phyloP scores from a whole-genome alignment of 495 filamentous ascomycete species.

The Daldinia loculata region DNA sequence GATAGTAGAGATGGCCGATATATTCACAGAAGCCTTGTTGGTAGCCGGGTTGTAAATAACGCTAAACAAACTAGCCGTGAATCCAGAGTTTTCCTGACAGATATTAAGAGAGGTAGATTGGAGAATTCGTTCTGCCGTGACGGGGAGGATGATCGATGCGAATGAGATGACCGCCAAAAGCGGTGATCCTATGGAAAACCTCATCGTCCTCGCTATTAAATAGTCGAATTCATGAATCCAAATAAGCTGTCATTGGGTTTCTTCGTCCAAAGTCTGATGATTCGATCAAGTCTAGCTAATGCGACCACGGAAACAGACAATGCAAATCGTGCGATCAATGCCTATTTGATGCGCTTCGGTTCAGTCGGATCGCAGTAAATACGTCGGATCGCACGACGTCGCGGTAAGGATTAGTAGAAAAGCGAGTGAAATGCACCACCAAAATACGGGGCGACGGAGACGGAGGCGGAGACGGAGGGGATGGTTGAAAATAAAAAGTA shows the following conservation, averaged over 20 bases:
- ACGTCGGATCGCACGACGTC: background rate
- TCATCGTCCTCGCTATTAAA: constrained; percentile 21
- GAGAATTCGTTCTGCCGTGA: constrained; percentile 54
- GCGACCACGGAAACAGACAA: constrained; percentile 16
- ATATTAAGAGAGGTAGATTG: constrained; percentile 79
- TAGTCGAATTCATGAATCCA: constrained; percentile 9
- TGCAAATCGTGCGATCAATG: background rate
- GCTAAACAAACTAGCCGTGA: constrained; percentile 83
- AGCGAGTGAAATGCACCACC: constrained; percentile 35
- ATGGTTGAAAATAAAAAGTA: background rate
- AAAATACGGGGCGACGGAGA: background rate
- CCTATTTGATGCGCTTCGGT: background rate
- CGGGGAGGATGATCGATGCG: constrained; percentile 45
- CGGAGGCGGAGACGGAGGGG: background rate
- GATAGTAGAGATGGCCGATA: constrained; percentile 85
- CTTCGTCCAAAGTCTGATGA: background rate
- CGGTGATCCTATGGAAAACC: constrained; percentile 25
- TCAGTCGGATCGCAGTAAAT: constrained; percentile 9
- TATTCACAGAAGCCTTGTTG: constrained; percentile 72
- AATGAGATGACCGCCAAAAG: constrained; percentile 39
- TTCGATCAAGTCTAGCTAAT: constrained; percentile 4
- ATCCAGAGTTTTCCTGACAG: constrained; percentile 81
- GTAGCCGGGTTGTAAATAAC: constrained; percentile 80
- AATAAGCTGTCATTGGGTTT: constrained; percentile 9
- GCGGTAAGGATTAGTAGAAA: background rate